Evolutionary conservation across 139 green algal species (phyloP).

Genomic region (Auxenochlorella pyrenoidosa): DNA sequence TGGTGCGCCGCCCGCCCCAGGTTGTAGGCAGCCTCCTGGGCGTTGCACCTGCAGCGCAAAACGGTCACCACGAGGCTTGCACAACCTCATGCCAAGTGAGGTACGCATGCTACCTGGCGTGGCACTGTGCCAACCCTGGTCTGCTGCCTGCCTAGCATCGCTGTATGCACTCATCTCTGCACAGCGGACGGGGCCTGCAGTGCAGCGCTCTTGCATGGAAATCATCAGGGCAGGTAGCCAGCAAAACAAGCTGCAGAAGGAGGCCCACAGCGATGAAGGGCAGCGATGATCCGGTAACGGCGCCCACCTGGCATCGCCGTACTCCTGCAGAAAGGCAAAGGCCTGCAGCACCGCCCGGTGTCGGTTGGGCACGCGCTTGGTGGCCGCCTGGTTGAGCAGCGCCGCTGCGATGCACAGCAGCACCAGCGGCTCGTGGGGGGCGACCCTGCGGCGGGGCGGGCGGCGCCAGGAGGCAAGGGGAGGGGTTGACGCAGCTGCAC

Average conservation of each 20-base stretch:
- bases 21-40: slow-evolving; percentile 85
- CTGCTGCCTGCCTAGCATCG: neutral
- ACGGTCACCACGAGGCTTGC: too few relatives aligned
- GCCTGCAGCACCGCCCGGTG: slow-evolving; percentile 70
- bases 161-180: neutral
- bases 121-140: neutral
- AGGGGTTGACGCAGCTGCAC: neutral
- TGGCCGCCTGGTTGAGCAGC: slow-evolving; percentile 57
- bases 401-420: slow-evolving; percentile 67
- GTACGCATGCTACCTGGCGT: too few relatives aligned
- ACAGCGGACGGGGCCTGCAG: too few relatives aligned
- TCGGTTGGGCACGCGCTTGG: slow-evolving; percentile 55
- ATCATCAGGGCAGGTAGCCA: too few relatives aligned
- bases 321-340: slow-evolving; percentile 83
- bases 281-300: too few relatives aligned
- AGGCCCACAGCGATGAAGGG: too few relatives aligned
- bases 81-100: too few relatives aligned
- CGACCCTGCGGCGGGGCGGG: slow-evolving; percentile 31
- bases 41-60: slow-evolving; percentile 3
- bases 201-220: too few relatives aligned
- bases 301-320: slow-evolving; percentile 8
- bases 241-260: too few relatives aligned
- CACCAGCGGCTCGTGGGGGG: slow-evolving; percentile 68
- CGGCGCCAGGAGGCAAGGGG: neutral
- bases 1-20: slow-evolving; percentile 81